Percentiles rank a stretch among this genome's conserved stretches.
phyloP scores from a whole-genome alignment of 129 eudicot genomes.

The Lonicera japonica region DNA sequence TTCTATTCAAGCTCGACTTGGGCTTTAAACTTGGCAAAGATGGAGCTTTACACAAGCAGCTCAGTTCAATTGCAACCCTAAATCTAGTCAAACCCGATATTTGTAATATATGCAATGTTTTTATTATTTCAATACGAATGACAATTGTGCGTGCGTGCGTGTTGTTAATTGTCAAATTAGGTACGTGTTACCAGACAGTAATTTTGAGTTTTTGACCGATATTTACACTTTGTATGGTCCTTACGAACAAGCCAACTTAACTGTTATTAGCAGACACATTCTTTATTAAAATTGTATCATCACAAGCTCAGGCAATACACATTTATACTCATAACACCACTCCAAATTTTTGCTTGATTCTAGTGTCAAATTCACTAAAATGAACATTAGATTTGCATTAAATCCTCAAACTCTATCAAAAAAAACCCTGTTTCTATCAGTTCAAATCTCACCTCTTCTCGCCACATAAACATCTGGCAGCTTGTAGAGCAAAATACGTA shows the following conservation, averaged over 20 bases:
- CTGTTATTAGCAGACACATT: neutral
- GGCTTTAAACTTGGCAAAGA: too few species aligned
- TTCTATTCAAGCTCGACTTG: too few species aligned
- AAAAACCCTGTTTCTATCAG: neutral
- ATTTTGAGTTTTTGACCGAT: too few species aligned
- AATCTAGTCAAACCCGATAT: too few species aligned
- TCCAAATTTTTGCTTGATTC: neutral
- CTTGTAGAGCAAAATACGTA: constrained; percentile 64
- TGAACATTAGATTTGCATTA: neutral
- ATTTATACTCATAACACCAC: neutral
- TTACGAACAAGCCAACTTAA: neutral
- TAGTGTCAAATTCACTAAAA: neutral
- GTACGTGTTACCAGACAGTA: too few species aligned
- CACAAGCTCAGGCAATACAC: neutral
- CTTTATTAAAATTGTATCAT: neutral
- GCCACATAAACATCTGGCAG: constrained; percentile 49
- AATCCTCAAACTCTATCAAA: neutral
- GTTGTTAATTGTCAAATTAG: too few species aligned
- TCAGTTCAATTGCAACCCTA: too few species aligned
- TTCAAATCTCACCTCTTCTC: constrained; percentile 33
- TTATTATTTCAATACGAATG: too few species aligned
- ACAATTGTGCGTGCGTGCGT: too few species aligned
- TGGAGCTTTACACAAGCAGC: too few species aligned
- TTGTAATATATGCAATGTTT: too few species aligned
- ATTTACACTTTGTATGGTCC: neutral